Evolutionary conservation across 352 stramenopile species (phyloP).

Genomic region (Phytophthora kernoviae): DNA sequence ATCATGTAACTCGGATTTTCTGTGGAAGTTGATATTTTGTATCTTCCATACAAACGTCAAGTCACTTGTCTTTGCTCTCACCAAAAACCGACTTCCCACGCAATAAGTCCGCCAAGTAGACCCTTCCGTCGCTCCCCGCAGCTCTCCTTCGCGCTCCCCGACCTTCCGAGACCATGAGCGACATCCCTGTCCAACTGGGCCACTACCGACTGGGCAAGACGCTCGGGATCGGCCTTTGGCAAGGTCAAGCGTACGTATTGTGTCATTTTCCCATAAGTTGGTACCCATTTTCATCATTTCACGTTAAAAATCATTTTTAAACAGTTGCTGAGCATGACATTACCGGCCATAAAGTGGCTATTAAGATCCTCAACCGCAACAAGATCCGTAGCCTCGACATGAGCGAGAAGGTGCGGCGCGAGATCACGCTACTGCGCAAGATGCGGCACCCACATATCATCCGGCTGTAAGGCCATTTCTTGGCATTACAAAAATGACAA

Average conservation of each 20-base stretch:
- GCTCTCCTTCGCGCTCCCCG: neutral
- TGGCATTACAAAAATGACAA: neutral
- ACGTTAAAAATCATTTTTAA: too few species aligned
- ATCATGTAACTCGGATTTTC: too few species aligned
- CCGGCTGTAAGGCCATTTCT: constrained; percentile 96
- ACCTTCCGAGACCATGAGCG: constrained; percentile 51
- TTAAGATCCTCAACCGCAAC: constrained; percentile 99
- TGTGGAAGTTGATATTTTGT: neutral
- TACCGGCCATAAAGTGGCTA: constrained; percentile 98
- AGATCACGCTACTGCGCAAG: constrained; percentile 99
- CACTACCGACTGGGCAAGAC: constrained; percentile 99
- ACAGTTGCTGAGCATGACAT: constrained; percentile 98
- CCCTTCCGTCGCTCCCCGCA: neutral
- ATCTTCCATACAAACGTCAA: neutral
- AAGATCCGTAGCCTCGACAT: constrained; percentile 99
- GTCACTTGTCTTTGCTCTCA: too few species aligned
- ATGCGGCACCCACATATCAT: constrained; percentile 99
- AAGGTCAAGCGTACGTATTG: constrained; percentile 96
- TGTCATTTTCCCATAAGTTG: neutral
- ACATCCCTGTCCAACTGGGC: constrained; percentile 95
- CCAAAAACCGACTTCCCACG: neutral
- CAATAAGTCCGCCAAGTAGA: constrained; percentile 2
- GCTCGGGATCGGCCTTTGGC: constrained; percentile 98
- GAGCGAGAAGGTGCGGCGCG: constrained; percentile 98
- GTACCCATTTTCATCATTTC: too few species aligned